phyloP scores from a whole-genome alignment of 2,329 filamentous ascomycete species.

The Fusarium brachygibbosum region DNA sequence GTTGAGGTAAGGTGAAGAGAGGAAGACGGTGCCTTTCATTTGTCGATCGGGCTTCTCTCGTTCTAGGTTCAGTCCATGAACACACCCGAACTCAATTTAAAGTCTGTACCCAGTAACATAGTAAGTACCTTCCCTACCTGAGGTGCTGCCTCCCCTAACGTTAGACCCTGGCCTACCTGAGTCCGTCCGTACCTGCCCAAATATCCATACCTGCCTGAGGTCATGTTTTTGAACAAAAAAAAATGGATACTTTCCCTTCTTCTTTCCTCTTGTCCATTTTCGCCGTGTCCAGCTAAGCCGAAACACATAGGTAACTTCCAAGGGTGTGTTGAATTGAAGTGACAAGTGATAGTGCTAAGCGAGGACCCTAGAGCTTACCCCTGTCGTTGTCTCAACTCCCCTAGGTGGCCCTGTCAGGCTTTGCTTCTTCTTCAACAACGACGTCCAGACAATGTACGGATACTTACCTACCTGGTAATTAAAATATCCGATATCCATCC shows the following conservation, averaged over 20 bases:
- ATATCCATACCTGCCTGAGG: constrained; percentile 6
- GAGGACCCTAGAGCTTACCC: constrained; percentile 26
- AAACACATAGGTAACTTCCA: constrained; percentile 21
- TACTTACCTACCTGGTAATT: background rate
- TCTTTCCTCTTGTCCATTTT: constrained; percentile 30
- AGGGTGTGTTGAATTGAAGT: constrained; percentile 24
- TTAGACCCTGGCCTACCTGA: background rate
- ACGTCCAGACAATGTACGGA: constrained; percentile 10
- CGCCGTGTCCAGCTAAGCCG: constrained; percentile 8
- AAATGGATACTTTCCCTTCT: constrained; percentile 14
- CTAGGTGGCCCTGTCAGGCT: constrained; percentile 2
- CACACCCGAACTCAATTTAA: constrained; percentile 26
- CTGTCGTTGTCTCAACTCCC: constrained; percentile 19
- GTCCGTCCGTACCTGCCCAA: background rate
- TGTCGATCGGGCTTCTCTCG: constrained; percentile 12
- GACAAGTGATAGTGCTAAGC: constrained; percentile 39
- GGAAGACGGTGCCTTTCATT: constrained; percentile 14
- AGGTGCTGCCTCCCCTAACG: too few relatives aligned
- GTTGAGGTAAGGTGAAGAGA: constrained; percentile 12
- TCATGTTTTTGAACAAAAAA: background rate
- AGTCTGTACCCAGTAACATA: constrained; percentile 14
- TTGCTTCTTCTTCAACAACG: constrained; percentile 29
- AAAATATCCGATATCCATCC: constrained; percentile 27
- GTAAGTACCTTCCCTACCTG: background rate
- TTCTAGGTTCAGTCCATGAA: background rate